These are phyloP conservation scores for Fusarium sulawesiense DNA, from an alignment of 2,329 filamentous ascomycete species.

Conservation along the genomic window DNA sequence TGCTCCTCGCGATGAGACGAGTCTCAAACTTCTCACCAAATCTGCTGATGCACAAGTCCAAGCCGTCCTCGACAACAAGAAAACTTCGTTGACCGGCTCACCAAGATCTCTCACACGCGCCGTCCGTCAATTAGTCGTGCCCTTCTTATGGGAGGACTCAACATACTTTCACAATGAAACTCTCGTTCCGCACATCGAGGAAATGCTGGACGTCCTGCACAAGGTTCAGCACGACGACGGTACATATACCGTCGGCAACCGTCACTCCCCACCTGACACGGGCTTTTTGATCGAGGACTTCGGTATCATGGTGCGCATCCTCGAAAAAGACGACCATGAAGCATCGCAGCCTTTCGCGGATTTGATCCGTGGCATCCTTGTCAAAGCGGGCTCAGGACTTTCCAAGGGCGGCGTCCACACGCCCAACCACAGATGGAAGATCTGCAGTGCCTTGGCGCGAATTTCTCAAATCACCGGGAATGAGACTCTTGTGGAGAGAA, in stretches of 20 bases:
- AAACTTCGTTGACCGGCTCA: conserved; percentile 10
- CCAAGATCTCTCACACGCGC: conserved; percentile 5
- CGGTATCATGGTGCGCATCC: conserved; percentile 23
- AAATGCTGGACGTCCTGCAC: conserved; percentile 2
- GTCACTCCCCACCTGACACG: conserved; percentile 20
- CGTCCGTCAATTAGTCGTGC: conserved; percentile 14
- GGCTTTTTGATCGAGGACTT: conserved; percentile 24
- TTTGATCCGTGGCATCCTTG: conserved; percentile 9
- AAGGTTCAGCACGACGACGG: conserved; percentile 12
- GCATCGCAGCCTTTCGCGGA: not conserved
- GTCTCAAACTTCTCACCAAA: conserved; percentile 10
- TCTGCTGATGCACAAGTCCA: conserved; percentile 3
- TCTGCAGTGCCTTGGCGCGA: conserved; percentile 17
- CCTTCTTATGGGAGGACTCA: conserved; percentile 16
- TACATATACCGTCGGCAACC: conserved; percentile 18
- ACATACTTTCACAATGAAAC: conserved; percentile 17
- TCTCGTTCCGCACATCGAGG: conserved; percentile 1
- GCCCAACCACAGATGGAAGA: conserved; percentile 23
- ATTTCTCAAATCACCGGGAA: conserved; percentile 7
- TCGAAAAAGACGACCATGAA: conserved; percentile 7
- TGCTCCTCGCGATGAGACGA: not conserved
- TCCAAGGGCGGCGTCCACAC: conserved; percentile 17
- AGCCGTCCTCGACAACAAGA: not conserved
- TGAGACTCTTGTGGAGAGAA: not conserved
- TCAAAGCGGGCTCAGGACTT: conserved; percentile 13